These are phyloP conservation scores for Populus pruinosa DNA, from an alignment of 345 rosid genomes.

Conservation along the genomic window DNA sequence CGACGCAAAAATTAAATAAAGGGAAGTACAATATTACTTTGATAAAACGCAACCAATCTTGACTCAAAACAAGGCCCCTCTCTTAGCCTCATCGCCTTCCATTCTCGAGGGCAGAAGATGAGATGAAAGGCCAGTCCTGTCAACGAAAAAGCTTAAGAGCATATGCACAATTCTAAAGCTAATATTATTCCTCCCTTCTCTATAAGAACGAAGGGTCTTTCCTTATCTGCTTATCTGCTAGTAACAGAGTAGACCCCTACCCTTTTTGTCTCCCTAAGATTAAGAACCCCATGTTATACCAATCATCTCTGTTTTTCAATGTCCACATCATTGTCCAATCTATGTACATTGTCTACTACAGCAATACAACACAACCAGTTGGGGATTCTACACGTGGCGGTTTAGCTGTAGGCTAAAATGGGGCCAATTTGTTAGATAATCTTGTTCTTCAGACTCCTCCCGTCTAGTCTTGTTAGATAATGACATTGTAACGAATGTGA, in stretches of 20 bases:
- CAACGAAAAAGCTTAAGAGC: background rate
- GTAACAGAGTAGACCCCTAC: constrained; percentile 4
- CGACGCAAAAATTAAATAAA: background rate
- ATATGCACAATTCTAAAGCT: background rate
- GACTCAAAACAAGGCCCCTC: too few species aligned
- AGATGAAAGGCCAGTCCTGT: background rate
- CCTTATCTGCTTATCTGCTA: background rate
- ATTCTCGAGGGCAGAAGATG: background rate
- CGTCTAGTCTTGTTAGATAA: background rate
- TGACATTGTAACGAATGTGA: background rate
- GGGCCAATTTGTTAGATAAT: background rate
- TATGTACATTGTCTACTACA: constrained; percentile 2
- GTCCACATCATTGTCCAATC: constrained; percentile 20
- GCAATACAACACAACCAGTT: background rate
- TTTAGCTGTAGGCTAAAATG: background rate
- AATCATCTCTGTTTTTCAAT: background rate
- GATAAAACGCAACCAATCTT: too few species aligned
- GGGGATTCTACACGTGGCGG: constrained; percentile 32
- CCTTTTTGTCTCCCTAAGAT: constrained; percentile 17
- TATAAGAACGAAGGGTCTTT: background rate
- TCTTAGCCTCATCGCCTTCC: too few species aligned
- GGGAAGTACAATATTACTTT: background rate
- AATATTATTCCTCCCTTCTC: background rate
- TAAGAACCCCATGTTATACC: constrained; percentile 33
- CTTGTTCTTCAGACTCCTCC: background rate